Evolutionary conservation across 1,284 basidiomycete genomes (phyloP), one percentile per base, ranked within the genome.

Genomic region (Trametes versicolor): DNA sequence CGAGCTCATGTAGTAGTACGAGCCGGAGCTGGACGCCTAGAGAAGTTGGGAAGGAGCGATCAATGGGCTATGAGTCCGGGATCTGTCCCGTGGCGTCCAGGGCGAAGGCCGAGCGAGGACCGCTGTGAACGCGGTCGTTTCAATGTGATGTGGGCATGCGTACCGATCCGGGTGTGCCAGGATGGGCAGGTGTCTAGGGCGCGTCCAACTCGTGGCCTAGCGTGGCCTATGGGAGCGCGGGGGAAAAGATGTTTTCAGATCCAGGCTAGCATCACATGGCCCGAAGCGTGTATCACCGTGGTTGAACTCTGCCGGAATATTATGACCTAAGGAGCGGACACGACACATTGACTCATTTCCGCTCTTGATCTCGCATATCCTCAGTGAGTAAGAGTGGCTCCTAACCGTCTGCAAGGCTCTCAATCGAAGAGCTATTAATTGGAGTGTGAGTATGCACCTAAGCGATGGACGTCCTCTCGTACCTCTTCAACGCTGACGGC

Each of bases 21-120:
- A 55, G 58, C 63, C 61, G 68, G 59, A 68, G 57, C 58, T 64
- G 73, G 67, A 72, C 70, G 62, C 71, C 68, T 75, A 63, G 68
- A 71, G 76, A 76, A 76, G 71, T 61, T 61, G 64, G 66, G 70
- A 74, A 75, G 69, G 67, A 65, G 70, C 58, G 66, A 70, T 66
- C 64, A 64, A 54, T 65, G 59, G 57, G 36, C 60, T 59, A 66
- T 67, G 67, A 63, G 66, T 53, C 62, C 68, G 69, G 72, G 62
- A 68, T 39, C 62, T 63, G 60, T 66, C 68, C 70, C 71, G 71
- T 73, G 65, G 71, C 67, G 65, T 65, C 62, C 63, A 68, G 68
- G 71, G 71, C 59, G 61, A 71, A 66, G 70, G 73, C 74, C 74
- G 74, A 69, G 67, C 62, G 67, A 71, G 63, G 60, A 58, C 45